Conservation (phyloP, 2,329 filamentous ascomycete species). For the Fusarium mundagurra region DNA sequence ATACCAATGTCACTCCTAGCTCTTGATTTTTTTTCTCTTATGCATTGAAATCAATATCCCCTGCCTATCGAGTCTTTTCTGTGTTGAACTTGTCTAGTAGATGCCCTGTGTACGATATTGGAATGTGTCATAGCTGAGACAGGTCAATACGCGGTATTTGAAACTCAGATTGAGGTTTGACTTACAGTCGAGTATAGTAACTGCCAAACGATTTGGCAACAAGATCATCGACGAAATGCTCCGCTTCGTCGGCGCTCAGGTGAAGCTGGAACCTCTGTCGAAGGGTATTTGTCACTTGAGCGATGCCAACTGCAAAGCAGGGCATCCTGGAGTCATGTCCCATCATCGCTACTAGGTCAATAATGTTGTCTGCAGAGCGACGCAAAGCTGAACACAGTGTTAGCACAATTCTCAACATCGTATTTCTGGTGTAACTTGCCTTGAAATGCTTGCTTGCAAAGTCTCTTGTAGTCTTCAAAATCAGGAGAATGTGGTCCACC, state of each 20-base stretch:
- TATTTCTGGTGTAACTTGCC: constrained; percentile 55
- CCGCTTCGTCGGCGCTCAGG: constrained; percentile 82
- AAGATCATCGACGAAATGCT: constrained; percentile 83
- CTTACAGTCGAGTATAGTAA: constrained; percentile 87
- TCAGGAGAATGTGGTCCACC: constrained; percentile 76
- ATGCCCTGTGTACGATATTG: constrained; percentile 90
- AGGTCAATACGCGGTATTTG: constrained; percentile 4
- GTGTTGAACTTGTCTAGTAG: constrained; percentile 63
- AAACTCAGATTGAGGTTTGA: not conserved
- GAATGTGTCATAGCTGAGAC: constrained; percentile 80
- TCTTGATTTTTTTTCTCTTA: constrained; percentile 1
- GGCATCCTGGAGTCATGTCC: constrained; percentile 85
- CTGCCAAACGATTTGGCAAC: constrained; percentile 84
- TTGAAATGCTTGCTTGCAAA: constrained; percentile 88
- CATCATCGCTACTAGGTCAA: constrained; percentile 87
- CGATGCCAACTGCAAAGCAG: constrained; percentile 80
- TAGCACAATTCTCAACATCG: not conserved
- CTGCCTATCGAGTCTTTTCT: constrained; percentile 7
- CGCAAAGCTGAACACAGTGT: constrained; percentile 66
- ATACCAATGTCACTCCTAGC: constrained; percentile 25
- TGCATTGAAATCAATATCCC: constrained; percentile 17
- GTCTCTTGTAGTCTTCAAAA: constrained; percentile 78
- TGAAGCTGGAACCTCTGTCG: constrained; percentile 83
- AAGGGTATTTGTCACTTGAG: constrained; percentile 74
- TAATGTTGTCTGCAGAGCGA: constrained; percentile 80